Base-by-base conservation (phyloP, 306 rosid species). In the Dalbergia cochinchinensis region DNA sequence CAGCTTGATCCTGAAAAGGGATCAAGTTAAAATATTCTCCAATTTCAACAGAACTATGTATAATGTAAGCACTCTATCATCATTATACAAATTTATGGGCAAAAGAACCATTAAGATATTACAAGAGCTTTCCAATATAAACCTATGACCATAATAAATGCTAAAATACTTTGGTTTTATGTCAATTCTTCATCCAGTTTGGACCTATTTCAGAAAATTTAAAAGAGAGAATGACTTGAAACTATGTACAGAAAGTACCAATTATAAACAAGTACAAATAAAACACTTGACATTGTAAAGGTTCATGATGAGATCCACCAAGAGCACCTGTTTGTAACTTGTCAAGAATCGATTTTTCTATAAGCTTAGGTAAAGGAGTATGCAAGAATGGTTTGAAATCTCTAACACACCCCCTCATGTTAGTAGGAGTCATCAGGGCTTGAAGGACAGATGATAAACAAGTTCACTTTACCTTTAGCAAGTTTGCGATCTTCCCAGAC, bases 1-100 rank as follows among this genome's bases (percentile, higher is more conserved):
- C 90, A 91, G 79, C 85, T 95, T 80, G 89, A 47, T 58, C 99
- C 99, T 95, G 97, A 57, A 88, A 89, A 80, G 22, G 53, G 44
- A 19, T 75, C 68, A 47, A 16, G 79, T 86, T 77, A 84, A 89
- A 84, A 86, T 39, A 78, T 66, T 80, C 82, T 45, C 18, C 55
- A 55, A 63, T 69, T 42, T 74, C n/a, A 79, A 45, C 11, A 51
- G 70, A 81, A 73, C 19, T 64, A 78, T 58, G 67, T 51, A 34
- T 53, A 22, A 37, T 37, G 48, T 69, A 55, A 79, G 65, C 54
- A 50, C 45, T 71, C 54, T 60, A 35, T 53, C 78, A 74, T 62
- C 77, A 42, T 67, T 33, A 68, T 75, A 51, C 78, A 81, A 51
- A 78, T 67, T 31, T 51, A 81, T 73, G 76, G 11, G 15, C 73